phyloP scores from a whole-genome alignment of 2,329 filamentous ascomycete genomes.

The Xylariomycetidae sp. region DNA sequence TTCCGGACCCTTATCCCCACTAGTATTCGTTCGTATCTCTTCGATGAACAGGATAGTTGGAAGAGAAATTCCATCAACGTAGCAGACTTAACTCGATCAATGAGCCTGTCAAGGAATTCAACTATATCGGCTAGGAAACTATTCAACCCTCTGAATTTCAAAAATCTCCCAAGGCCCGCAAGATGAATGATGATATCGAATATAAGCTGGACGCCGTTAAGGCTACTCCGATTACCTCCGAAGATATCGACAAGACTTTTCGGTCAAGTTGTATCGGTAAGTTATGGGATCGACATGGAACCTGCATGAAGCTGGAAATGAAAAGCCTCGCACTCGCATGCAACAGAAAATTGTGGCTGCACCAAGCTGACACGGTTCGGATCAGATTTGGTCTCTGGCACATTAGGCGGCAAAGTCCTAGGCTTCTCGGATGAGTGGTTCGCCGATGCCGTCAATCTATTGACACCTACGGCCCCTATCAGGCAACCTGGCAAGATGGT shows the following conservation, averaged over 20 bases:
- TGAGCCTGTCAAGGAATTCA: no score
- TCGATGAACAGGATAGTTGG: no score
- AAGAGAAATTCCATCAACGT: no score
- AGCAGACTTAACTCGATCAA: no score
- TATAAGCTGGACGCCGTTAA: constrained; percentile 54
- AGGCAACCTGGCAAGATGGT: constrained; percentile 64
- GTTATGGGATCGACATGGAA: no score
- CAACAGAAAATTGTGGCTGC: not conserved
- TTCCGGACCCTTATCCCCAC: no score
- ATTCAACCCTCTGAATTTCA: not conserved
- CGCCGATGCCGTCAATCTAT: constrained; percentile 58
- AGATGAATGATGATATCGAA: constrained; percentile 37
- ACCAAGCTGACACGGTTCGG: constrained; percentile 10
- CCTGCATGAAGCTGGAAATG: no score
- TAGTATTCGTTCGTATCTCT: no score
- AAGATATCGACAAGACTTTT: constrained; percentile 58
- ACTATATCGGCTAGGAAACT: no score
- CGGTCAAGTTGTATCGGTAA: constrained; percentile 57
- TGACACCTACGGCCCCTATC: constrained; percentile 60
- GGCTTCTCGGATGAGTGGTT: constrained; percentile 67
- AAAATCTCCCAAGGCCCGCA: constrained; percentile 2
- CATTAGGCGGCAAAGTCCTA: constrained; percentile 59
- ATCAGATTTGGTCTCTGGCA: constrained; percentile 57
- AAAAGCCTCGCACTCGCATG: no score
- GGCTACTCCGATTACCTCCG: constrained; percentile 43